Conservation (phyloP, 2,329 filamentous ascomycete species). For the Clonostachys rhizophaga region DNA sequence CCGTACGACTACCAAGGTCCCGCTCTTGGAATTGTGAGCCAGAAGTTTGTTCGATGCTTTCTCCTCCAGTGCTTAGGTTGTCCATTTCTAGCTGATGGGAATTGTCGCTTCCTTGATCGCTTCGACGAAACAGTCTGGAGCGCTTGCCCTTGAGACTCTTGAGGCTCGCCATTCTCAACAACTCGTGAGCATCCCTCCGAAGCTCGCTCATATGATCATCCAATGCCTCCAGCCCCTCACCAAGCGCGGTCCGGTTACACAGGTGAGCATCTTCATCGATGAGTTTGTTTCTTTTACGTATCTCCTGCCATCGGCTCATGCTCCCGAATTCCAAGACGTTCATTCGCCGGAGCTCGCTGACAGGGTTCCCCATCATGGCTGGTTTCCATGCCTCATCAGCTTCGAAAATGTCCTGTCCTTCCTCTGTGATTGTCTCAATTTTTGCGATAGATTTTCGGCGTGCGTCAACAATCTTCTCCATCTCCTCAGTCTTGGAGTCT, state of each 20-base stretch:
- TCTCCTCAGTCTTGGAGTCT: conserved; percentile 47
- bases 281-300: conserved; percentile 55
- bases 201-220: conserved; percentile 21
- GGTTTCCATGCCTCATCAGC: conserved; percentile 63
- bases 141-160: background rate
- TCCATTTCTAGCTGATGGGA: no score
- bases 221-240: conserved; percentile 26
- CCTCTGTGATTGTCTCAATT: conserved; percentile 18
- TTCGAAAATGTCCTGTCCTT: conserved; percentile 32
- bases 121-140: no score
- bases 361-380: conserved; percentile 67
- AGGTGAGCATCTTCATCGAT: conserved; percentile 38
- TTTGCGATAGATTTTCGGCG: conserved; percentile 35
- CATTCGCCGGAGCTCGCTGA: conserved; percentile 63
- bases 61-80: no score
- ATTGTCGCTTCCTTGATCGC: no score
- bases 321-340: conserved; percentile 66
- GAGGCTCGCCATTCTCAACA: background rate
- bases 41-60: no score
- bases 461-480: conserved; percentile 45
- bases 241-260: conserved; percentile 23
- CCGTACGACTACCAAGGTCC: conserved; percentile 18
- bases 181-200: conserved; percentile 8
- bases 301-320: conserved; percentile 69
- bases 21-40: no score